phyloP scores from a whole-genome alignment of 495 filamentous ascomycete genomes.

The Trichoderma reesei region DNA sequence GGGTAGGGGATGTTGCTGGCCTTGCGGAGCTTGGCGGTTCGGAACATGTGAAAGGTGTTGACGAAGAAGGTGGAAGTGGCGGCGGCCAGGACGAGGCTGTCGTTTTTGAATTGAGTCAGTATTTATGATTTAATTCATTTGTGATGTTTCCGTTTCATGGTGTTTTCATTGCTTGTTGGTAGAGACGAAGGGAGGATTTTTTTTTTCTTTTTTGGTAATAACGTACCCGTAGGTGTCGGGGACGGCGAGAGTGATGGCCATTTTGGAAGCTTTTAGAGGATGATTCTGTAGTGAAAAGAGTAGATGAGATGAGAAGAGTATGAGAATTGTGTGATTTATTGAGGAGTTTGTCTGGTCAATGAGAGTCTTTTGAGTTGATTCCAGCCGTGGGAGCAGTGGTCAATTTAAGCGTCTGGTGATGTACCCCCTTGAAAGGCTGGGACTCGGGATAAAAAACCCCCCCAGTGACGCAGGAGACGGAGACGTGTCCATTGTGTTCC shows the following conservation, averaged over 20 bases:
- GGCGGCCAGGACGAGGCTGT: slow-evolving; percentile 48
- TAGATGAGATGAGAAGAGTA: background rate
- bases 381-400: background rate
- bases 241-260: slow-evolving; percentile 19
- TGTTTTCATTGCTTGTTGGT: background rate
- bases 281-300: too few species aligned
- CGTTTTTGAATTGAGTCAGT: background rate
- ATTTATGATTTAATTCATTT: background rate
- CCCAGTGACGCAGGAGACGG: too few species aligned
- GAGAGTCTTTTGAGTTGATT: background rate
- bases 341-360: background rate
- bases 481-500: too few species aligned
- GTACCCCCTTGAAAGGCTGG: too few species aligned
- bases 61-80: slow-evolving; percentile 51
- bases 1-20: slow-evolving; percentile 51
- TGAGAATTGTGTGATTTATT: background rate
- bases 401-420: background rate
- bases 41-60: slow-evolving; percentile 39
- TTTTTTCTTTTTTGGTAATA: background rate
- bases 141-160: background rate
- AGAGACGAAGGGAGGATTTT: background rate
- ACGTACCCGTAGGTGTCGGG: slow-evolving; percentile 37
- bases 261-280: slow-evolving; percentile 13
- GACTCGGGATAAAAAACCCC: too few species aligned
- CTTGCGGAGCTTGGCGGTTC: slow-evolving; percentile 40